Conservation (phyloP, 208 protist genomes). For the Trypanosoma scelopori region DNA sequence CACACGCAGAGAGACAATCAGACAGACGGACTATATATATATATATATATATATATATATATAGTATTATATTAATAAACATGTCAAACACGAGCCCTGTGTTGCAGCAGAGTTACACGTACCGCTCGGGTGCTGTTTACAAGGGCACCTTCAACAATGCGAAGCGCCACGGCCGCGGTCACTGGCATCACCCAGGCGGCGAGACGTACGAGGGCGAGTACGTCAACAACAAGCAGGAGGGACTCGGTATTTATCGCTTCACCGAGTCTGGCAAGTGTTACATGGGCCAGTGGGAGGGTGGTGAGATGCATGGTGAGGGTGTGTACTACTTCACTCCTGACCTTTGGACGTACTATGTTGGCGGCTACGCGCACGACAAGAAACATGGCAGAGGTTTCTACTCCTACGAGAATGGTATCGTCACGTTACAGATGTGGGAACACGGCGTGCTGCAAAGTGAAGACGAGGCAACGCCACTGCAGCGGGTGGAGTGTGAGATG, state of each 20-base stretch:
- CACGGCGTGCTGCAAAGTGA: constrained; percentile 59
- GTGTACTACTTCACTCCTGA: constrained; percentile 83
- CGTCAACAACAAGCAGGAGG: constrained; percentile 80
- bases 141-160: constrained; percentile 80
- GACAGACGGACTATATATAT: too few species aligned
- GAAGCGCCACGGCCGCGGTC: constrained; percentile 73
- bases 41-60: too few species aligned
- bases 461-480: constrained; percentile 57
- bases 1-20: too few species aligned
- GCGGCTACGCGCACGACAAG: constrained; percentile 77
- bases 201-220: constrained; percentile 91
- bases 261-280: constrained; percentile 70
- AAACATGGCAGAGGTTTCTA: constrained; percentile 84
- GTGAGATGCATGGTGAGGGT: constrained; percentile 84
- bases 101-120: constrained; percentile 51
- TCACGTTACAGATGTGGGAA: constrained; percentile 81
- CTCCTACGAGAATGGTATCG: constrained; percentile 80
- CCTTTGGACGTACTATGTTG: constrained; percentile 63
- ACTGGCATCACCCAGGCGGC: constrained; percentile 76
- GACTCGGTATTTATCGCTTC: constrained; percentile 83
- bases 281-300: constrained; percentile 74
- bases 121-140: constrained; percentile 86
- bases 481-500: constrained; percentile 56
- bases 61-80: too few species aligned
- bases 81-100: not conserved